Percentiles rank a stretch among this genome's conserved stretches.
phyloP scores from a whole-genome alignment of 192 early-diverging fungal species.

The Spinellus fusiger region DNA sequence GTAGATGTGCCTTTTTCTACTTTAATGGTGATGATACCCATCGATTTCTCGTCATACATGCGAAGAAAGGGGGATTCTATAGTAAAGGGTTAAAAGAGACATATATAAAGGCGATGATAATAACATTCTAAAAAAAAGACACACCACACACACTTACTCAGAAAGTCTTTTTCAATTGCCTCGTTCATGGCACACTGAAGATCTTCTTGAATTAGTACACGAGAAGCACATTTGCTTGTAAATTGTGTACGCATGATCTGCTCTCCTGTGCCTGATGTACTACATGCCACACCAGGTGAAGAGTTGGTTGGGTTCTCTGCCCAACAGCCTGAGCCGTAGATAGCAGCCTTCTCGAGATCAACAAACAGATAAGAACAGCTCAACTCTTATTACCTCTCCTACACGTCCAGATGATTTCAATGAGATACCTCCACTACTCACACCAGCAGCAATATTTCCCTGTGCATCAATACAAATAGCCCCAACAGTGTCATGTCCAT shows the following conservation, averaged over 20 bases:
- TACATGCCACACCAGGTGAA: slow-evolving; percentile 50
- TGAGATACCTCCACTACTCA: slow-evolving; percentile 83
- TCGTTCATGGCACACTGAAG: slow-evolving; percentile 13
- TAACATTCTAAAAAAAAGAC: neutral
- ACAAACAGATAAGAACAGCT: neutral
- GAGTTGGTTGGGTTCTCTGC: slow-evolving; percentile 42
- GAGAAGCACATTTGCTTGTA: slow-evolving; percentile 51
- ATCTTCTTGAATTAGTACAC: slow-evolving; percentile 13
- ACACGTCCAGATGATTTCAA: slow-evolving; percentile 79
- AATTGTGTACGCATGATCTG: slow-evolving; percentile 76
- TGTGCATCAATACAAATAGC: slow-evolving; percentile 64
- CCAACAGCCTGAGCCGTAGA: slow-evolving; percentile 82
- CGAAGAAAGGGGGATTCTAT: slow-evolving; percentile 27
- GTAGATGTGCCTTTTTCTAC: neutral
- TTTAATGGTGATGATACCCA: slow-evolving; percentile 29
- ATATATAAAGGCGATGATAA: neutral
- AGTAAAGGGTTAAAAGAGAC: neutral
- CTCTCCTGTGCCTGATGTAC: slow-evolving; percentile 74
- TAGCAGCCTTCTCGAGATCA: slow-evolving; percentile 61
- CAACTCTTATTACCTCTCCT: slow-evolving; percentile 57
- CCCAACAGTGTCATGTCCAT: slow-evolving; percentile 79
- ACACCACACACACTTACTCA: slow-evolving; percentile 3
- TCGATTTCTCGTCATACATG: slow-evolving; percentile 26
- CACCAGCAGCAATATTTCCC: slow-evolving; percentile 65
- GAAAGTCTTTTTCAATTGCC: slow-evolving; percentile 22